Percentiles rank a stretch among this genome's conserved stretches.
Conservation (phyloP, 163 green algal species). For the Scenedesmus sp. region DNA sequence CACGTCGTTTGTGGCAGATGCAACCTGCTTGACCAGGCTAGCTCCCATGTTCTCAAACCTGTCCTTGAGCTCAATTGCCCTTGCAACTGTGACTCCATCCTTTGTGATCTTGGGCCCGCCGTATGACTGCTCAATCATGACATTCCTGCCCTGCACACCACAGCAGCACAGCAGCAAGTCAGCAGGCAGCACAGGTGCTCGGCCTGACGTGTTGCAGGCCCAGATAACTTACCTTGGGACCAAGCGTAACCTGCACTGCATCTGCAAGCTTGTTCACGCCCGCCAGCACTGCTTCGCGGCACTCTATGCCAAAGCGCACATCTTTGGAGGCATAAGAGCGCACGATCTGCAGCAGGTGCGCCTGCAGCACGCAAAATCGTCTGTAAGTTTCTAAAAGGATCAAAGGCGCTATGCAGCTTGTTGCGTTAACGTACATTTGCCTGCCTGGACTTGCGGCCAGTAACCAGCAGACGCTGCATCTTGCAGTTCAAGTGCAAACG, state of each 20-base stretch:
- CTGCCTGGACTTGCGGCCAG: conserved; percentile 29
- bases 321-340: conserved; percentile 87
- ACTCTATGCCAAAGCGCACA: conserved; percentile 93
- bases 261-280: conserved; percentile 98
- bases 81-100: conserved; percentile 99
- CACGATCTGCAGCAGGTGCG: conserved; percentile 55
- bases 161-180: neutral
- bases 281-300: conserved; percentile 87
- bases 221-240: conserved; percentile 90
- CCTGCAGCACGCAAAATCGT: conserved; percentile 48
- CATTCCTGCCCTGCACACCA: conserved; percentile 92
- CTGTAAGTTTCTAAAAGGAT: conserved; percentile 23
- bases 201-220: neutral
- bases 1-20: conserved; percentile 98
- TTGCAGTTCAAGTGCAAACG: neutral
- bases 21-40: conserved; percentile 98
- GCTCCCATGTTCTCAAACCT: conserved; percentile 98
- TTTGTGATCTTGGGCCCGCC: conserved; percentile 99
- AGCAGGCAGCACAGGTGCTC: conserved; percentile 5
- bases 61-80: conserved; percentile 98
- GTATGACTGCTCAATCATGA: conserved; percentile 99
- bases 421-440: conserved; percentile 9
- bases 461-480: conserved; percentile 41
- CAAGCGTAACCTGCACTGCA: conserved; percentile 98
- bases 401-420: neutral